phyloP scores from a whole-genome alignment of 2,329 filamentous ascomycete genomes.

The Penicillium sp. region DNA sequence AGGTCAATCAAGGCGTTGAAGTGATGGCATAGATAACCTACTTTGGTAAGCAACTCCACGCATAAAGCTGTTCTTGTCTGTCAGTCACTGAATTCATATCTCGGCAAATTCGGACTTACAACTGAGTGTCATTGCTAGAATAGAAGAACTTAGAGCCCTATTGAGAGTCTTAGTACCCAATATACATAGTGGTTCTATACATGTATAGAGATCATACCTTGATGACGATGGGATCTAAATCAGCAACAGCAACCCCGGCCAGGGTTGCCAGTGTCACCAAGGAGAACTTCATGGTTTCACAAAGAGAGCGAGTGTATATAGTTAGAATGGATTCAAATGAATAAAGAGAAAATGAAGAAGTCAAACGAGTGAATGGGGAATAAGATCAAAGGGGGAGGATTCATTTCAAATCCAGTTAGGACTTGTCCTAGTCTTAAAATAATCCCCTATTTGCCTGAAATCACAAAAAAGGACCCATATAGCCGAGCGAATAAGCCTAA shows the following conservation, averaged over 20 bases:
- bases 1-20: constrained; percentile 2
- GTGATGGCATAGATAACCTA: constrained; percentile 30
- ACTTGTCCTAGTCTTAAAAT: background rate
- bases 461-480: constrained; percentile 17
- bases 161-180: background rate
- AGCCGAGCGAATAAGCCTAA: constrained; percentile 11
- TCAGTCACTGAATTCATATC: constrained; percentile 35
- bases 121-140: constrained; percentile 70
- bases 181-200: no score
- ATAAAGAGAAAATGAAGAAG: background rate
- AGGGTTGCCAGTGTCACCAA: constrained; percentile 51
- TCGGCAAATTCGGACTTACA: constrained; percentile 48
- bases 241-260: constrained; percentile 45
- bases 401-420: constrained; percentile 15
- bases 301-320: constrained; percentile 8
- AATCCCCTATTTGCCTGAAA: constrained; percentile 15
- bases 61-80: constrained; percentile 64
- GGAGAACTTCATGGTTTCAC: constrained; percentile 49
- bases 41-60: constrained; percentile 89
- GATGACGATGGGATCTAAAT: constrained; percentile 56
- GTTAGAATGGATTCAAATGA: background rate
- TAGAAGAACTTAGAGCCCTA: constrained; percentile 83
- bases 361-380: constrained; percentile 15
- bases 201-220: constrained; percentile 53
- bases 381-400: background rate